Conservation (phyloP, 2,329 filamentous ascomycete genomes). For the Hymenoscyphus repandus region DNA sequence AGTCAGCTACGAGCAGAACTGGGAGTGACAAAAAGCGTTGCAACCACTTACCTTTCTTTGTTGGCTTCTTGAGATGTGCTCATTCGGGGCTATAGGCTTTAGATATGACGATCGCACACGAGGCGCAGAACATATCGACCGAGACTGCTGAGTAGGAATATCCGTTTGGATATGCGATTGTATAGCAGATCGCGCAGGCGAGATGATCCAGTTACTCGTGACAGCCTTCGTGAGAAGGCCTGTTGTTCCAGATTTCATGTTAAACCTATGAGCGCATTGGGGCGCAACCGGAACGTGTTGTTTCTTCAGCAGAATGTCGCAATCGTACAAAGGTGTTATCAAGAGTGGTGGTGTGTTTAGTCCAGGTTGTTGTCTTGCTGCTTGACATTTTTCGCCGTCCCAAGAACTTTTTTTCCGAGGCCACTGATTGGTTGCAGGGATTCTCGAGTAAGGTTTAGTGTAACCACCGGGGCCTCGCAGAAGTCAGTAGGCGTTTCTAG, state of each 20-base stretch:
- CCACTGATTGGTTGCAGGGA: conserved; percentile 6
- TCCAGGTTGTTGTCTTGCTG: not conserved
- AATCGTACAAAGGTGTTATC: not conserved
- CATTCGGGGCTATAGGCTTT: conserved; percentile 1
- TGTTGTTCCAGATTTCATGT: conserved; percentile 30
- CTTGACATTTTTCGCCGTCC: not conserved
- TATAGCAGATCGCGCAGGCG: conserved; percentile 22
- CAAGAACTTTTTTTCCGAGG: conserved; percentile 7
- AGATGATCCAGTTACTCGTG: conserved; percentile 25
- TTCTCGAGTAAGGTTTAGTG: not conserved
- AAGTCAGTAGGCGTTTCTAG: conserved; percentile 11
- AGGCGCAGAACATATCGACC: conserved; percentile 16
- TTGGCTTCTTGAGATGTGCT: not conserved
- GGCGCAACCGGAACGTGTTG: not conserved
- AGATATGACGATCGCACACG: conserved; percentile 5
- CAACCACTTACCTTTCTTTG: conserved; percentile 23
- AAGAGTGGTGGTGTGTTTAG: not conserved
- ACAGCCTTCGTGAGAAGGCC: conserved; percentile 29
- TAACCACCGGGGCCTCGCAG: not conserved
- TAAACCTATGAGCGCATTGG: not conserved
- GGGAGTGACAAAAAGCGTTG: not conserved
- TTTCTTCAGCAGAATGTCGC: too few species aligned
- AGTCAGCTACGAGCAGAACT: conserved; percentile 1
- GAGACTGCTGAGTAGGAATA: conserved; percentile 16
- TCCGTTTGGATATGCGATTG: conserved; percentile 17